These are phyloP conservation scores for Plasmodium inui DNA, from an alignment of 169 alveolate genomes.

Conservation along the genomic window DNA sequence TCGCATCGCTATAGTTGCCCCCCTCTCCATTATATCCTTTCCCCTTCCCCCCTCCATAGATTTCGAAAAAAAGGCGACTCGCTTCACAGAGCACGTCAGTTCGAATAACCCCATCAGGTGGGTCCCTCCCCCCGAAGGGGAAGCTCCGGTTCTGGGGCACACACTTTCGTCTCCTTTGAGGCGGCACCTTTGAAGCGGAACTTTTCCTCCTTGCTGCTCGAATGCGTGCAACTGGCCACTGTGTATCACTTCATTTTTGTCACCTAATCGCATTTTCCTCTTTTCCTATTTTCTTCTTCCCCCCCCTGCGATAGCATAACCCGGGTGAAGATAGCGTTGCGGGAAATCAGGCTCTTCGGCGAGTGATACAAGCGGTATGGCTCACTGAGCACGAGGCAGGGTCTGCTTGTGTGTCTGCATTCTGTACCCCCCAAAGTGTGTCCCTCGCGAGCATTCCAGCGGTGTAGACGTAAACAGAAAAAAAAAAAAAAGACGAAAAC, in stretches of 20 bases:
- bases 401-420: too few relatives aligned
- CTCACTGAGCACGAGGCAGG: too few relatives aligned
- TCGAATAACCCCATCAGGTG: conserved; percentile 42
- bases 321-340: conserved; percentile 37
- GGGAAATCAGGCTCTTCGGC: conserved; percentile 32
- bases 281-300: not conserved
- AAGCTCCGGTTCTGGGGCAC: not conserved
- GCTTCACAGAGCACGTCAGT: conserved; percentile 5
- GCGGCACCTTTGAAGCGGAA: too few relatives aligned
- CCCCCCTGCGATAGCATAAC: conserved; percentile 15
- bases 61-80: conserved; percentile 19
- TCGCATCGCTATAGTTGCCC: not conserved
- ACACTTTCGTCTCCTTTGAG: not conserved
- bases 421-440: too few relatives aligned
- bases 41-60: not conserved
- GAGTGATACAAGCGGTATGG: not conserved
- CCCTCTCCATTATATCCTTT: not conserved
- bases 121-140: not conserved
- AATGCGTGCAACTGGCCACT: not conserved
- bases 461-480: not conserved
- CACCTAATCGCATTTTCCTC: not conserved
- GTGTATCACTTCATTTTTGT: not conserved
- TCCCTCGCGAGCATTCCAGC: not conserved
- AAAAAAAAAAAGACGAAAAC: too few relatives aligned
- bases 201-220: not conserved